phyloP scores from a whole-genome alignment of 2,329 filamentous ascomycete genomes.

The Ophiostoma sp. region DNA sequence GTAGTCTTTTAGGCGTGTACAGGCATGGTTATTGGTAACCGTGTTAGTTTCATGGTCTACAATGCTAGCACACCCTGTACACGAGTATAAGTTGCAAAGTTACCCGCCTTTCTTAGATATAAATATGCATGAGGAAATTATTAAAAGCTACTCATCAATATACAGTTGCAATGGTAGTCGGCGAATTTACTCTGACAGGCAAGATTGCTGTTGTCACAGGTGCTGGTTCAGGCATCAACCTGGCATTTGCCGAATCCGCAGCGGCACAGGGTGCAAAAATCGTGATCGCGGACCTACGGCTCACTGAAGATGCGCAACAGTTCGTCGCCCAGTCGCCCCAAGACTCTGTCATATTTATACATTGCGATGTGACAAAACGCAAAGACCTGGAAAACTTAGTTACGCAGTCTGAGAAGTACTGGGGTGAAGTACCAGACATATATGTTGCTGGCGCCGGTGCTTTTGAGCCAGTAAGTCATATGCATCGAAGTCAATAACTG shows the following conservation, averaged over 20 bases:
- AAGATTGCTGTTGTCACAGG: constrained; percentile 21
- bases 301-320: background rate
- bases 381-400: background rate
- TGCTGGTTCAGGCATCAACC: constrained; percentile 21
- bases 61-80: too few species aligned
- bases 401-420: constrained; percentile 10
- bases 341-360: background rate
- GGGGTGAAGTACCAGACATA: constrained; percentile 35
- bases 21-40: background rate
- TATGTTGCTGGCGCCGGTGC: constrained; percentile 37
- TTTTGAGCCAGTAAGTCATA: constrained; percentile 33
- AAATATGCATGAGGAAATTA: too few species aligned
- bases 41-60: background rate
- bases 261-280: constrained; percentile 14
- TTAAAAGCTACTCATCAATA: too few species aligned
- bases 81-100: too few species aligned
- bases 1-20: background rate
- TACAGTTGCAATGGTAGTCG: background rate
- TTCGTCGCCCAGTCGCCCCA: background rate
- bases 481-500: too few species aligned
- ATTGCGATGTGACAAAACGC: background rate
- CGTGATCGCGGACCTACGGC: background rate
- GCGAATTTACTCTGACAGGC: background rate
- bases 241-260: constrained; percentile 19
- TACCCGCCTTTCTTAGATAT: too few species aligned